Base-by-base conservation (phyloP, 2,329 filamentous ascomycete species). In the Lachnum nothofagi region DNA sequence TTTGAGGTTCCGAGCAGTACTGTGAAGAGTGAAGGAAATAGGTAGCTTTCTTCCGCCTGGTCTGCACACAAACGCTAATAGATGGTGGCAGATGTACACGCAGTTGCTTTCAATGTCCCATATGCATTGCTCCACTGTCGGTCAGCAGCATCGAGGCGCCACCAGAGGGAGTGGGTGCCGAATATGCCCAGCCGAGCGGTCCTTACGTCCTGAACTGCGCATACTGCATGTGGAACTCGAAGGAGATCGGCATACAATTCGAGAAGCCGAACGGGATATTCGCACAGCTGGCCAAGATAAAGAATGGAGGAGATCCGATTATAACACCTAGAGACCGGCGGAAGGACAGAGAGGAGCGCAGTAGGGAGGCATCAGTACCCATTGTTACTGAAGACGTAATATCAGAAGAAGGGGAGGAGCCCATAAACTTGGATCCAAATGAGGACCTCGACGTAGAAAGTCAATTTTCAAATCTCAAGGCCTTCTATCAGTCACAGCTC, bases 1-100 rank as follows among this genome's bases (percentile, higher is more conserved):
- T 97, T 98, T 63, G 93, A 98, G 69, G 91, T 95, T 25, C 90
- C 91, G 4, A 95, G 87, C 67, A 95, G 88, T 63, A 90, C 89
- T 63, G 81, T 97, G 39, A 90, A 91, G 69, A 88, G 84, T 60
- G 93, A 98, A 64, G 91, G 91, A 37, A 96, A 95, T 69, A 83
- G 90, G 89, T 94, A 76, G 52, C 73, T 16, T 27, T 42, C 33
- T 33, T 4, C 3, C 10, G 5, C 17, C 37, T 31, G 24, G 12
- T 20, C 16, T 14, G 17, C 10, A 40, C 23, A 27, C 27, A 22
- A 33, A 12, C 7, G 34, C 54, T 54, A 38, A 55, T 35, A 20
- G 23, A 27, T 24, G 14, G 19, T 38, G 20, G 8, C 43, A 91
- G 90, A 65, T 96, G 93, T 66, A 91, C 89, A 16, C 79, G 93